These are phyloP conservation scores for Mycosphaerelloides madeirae DNA, from an alignment of 2,329 filamentous ascomycete species.

Conservation along the genomic window DNA sequence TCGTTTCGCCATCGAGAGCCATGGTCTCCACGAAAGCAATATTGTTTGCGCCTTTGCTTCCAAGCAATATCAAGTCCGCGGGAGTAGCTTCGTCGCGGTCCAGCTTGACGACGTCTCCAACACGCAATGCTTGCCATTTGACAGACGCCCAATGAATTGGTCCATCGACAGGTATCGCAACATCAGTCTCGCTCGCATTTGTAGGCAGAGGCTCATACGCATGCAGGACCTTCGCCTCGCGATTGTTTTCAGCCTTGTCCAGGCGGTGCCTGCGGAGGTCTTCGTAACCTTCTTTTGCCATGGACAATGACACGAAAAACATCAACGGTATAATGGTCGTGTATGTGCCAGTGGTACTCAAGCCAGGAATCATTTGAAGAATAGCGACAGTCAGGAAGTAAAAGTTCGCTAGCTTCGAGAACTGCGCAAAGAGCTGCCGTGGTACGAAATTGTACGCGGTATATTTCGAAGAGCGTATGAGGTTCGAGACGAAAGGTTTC, in stretches of 20 bases:
- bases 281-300: slow-evolving; percentile 88
- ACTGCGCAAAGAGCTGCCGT: slow-evolving; percentile 82
- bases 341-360: slow-evolving; percentile 83
- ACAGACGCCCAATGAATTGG: slow-evolving; percentile 56
- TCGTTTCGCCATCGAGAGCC: slow-evolving; percentile 73
- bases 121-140: slow-evolving; percentile 72
- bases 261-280: slow-evolving; percentile 78
- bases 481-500: slow-evolving; percentile 70
- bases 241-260: slow-evolving; percentile 74
- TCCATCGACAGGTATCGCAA: slow-evolving; percentile 5
- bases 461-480: slow-evolving; percentile 84
- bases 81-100: slow-evolving; percentile 69
- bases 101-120: slow-evolving; percentile 75
- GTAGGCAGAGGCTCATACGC: slow-evolving; percentile 10
- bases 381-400: slow-evolving; percentile 87
- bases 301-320: slow-evolving; percentile 80
- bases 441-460: slow-evolving; percentile 85
- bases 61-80: slow-evolving; percentile 70
- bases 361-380: slow-evolving; percentile 81
- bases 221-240: slow-evolving; percentile 19
- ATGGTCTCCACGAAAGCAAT: slow-evolving; percentile 77
- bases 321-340: slow-evolving; percentile 80
- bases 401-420: slow-evolving; percentile 90
- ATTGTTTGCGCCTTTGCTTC: slow-evolving; percentile 69
- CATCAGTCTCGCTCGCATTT: slow-evolving; percentile 1